Evolutionary conservation across 768 basidiomycete genomes (phyloP).

Genomic region (Hygrocybe coccinea): DNA sequence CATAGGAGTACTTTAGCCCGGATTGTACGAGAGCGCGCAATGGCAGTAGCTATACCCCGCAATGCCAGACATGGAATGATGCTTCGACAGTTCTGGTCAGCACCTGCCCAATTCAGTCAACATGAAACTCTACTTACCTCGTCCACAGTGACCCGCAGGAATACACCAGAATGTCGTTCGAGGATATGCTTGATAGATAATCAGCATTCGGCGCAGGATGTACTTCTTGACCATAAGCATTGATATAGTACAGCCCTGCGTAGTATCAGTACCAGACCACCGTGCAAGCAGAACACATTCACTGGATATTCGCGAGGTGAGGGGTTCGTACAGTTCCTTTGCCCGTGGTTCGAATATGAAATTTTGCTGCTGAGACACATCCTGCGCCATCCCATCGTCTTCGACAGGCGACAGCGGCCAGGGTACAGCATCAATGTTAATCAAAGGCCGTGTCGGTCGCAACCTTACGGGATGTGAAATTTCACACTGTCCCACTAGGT

Average conservation of each 20-base stretch:
- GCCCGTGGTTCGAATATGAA: conserved; percentile 56
- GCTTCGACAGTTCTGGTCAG: conserved; percentile 32
- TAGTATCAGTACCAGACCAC: conserved; percentile 3
- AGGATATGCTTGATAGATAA: conserved; percentile 57
- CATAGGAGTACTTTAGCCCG: conserved; percentile 81
- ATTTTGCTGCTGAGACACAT: conserved; percentile 48
- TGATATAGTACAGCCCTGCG: conserved; percentile 80
- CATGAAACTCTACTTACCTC: conserved; percentile 43
- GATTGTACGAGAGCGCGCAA: conserved; percentile 67
- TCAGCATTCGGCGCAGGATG: conserved; percentile 83
- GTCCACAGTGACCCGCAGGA: conserved; percentile 96
- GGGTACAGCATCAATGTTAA: conserved; percentile 27
- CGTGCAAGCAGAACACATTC: conserved; percentile 23
- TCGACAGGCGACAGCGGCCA: conserved; percentile 47
- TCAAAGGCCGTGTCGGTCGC: conserved; percentile 20
- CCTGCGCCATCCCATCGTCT: conserved; percentile 54
- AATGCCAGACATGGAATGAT: conserved; percentile 91
- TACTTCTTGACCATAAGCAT: conserved; percentile 88
- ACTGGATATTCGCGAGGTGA: conserved; percentile 63
- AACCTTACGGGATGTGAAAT: conserved; percentile 76
- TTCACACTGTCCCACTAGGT: conserved; percentile 86
- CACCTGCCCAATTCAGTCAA: background rate
- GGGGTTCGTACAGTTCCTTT: conserved; percentile 51
- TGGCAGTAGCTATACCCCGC: conserved; percentile 69
- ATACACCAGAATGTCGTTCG: conserved; percentile 72